Evolutionary conservation across 768 basidiomycete genomes (phyloP).

Genomic region (Suillus alpinus): DNA sequence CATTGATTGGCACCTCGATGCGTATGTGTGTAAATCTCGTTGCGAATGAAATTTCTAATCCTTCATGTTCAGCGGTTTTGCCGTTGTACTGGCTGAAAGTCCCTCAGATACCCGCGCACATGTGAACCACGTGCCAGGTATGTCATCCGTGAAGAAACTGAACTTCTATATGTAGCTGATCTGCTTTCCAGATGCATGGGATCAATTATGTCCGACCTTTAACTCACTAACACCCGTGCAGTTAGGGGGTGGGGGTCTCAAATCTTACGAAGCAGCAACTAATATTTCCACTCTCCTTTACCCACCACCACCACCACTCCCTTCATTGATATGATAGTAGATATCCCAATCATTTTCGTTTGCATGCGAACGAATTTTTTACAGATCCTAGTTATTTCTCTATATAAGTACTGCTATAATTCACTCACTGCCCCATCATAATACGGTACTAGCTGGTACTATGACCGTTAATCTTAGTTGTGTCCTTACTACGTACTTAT

Average conservation of each 20-base stretch:
- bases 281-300: slow-evolving; percentile 16
- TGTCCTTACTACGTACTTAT: not conserved
- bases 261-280: slow-evolving; percentile 14
- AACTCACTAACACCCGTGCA: slow-evolving; percentile 18
- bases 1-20: slow-evolving; percentile 17
- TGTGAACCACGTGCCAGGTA: not conserved
- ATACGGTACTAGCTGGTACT: not conserved
- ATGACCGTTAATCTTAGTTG: not conserved
- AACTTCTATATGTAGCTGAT: not conserved
- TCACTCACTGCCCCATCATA: not conserved
- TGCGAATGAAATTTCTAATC: not conserved
- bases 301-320: not conserved
- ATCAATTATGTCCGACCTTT: slow-evolving; percentile 22
- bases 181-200: slow-evolving; percentile 18
- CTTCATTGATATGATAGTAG: too few relatives aligned
- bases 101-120: slow-evolving; percentile 5
- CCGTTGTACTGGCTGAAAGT: slow-evolving; percentile 28
- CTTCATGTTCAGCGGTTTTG: slow-evolving; percentile 22
- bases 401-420: not conserved
- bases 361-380: not conserved
- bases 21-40: slow-evolving; percentile 4
- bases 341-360: not conserved
- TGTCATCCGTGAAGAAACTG: not conserved
- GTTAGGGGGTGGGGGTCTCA: slow-evolving; percentile 15
- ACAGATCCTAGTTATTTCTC: not conserved